phyloP scores from a whole-genome alignment of 768 basidiomycete species.

The Mycena alexandri region DNA sequence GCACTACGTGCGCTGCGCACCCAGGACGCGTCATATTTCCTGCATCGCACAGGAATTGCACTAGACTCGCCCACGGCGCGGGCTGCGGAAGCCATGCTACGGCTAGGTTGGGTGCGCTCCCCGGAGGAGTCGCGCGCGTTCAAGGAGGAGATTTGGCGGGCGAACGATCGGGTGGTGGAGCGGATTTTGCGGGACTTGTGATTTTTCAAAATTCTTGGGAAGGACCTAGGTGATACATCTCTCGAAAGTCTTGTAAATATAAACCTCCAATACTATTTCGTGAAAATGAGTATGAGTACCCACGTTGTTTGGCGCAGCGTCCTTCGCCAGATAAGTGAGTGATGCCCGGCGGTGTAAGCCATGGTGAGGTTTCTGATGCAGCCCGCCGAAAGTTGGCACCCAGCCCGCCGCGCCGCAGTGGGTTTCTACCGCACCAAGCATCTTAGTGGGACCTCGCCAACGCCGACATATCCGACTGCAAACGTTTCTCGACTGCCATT shows the following conservation, averaged over 20 bases:
- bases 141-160: slow-evolving; percentile 48
- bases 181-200: slow-evolving; percentile 49
- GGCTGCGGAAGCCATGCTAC: slow-evolving; percentile 47
- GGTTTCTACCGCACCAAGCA: no score
- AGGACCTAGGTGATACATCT: background rate
- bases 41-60: slow-evolving; percentile 32
- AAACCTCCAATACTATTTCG: background rate
- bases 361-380: no score
- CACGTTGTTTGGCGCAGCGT: slow-evolving; percentile 28
- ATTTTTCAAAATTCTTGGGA: background rate
- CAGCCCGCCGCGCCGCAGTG: no score
- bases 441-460: no score
- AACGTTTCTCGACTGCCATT: no score
- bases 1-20: slow-evolving; percentile 54
- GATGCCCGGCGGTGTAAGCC: no score
- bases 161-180: slow-evolving; percentile 48
- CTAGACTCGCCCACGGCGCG: slow-evolving; percentile 34
- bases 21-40: slow-evolving; percentile 44
- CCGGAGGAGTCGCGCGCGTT: slow-evolving; percentile 43
- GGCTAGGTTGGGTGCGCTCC: slow-evolving; percentile 47
- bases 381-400: no score
- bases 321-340: no score
- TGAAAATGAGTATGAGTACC: background rate
- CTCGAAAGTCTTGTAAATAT: background rate
- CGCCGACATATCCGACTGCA: no score